Evolutionary conservation across 2,329 filamentous ascomycete species (phyloP).

Genomic region (Colletotrichum gigasporum): DNA sequence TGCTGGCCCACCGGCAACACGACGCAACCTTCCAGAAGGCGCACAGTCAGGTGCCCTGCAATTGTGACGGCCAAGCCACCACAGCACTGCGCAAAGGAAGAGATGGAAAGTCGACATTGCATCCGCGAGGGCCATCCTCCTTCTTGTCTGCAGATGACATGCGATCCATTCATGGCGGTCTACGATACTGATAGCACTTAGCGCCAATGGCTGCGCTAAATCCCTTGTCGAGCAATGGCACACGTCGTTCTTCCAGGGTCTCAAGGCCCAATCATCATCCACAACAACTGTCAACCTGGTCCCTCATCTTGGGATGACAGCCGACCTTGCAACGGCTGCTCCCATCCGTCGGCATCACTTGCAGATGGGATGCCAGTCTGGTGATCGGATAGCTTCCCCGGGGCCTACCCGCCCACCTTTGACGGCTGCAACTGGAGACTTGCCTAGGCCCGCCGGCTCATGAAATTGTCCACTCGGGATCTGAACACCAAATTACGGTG

Average conservation of each 20-base stretch:
- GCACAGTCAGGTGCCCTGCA: not conserved
- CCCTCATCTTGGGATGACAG: conserved; percentile 9
- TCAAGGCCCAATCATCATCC: conserved; percentile 17
- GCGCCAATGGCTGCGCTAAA: conserved; percentile 13
- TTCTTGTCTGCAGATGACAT: conserved; percentile 15
- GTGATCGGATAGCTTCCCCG: conserved; percentile 29
- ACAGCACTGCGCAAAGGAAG: not conserved
- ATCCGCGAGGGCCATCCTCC: conserved; percentile 18
- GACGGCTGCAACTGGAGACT: conserved; percentile 11
- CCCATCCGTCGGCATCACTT: conserved; percentile 23
- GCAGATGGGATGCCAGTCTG: conserved; percentile 21
- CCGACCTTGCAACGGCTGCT: conserved; percentile 21
- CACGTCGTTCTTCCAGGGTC: not conserved
- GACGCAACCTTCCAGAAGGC: conserved; percentile 19
- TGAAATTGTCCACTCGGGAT: not conserved
- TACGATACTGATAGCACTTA: conserved; percentile 3
- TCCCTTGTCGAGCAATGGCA: conserved; percentile 26
- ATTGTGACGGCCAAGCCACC: not conserved
- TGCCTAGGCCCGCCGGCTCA: not conserved
- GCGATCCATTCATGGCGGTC: conserved; percentile 11
- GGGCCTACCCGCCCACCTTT: conserved; percentile 17
- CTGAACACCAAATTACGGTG: not conserved
- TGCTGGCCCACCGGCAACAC: conserved; percentile 19
- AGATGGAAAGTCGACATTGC: conserved; percentile 10
- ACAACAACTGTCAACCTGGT: not conserved